These are phyloP conservation scores for Penicillium sp. DNA, from an alignment of 2,329 filamentous ascomycete species.

Conservation along the genomic window DNA sequence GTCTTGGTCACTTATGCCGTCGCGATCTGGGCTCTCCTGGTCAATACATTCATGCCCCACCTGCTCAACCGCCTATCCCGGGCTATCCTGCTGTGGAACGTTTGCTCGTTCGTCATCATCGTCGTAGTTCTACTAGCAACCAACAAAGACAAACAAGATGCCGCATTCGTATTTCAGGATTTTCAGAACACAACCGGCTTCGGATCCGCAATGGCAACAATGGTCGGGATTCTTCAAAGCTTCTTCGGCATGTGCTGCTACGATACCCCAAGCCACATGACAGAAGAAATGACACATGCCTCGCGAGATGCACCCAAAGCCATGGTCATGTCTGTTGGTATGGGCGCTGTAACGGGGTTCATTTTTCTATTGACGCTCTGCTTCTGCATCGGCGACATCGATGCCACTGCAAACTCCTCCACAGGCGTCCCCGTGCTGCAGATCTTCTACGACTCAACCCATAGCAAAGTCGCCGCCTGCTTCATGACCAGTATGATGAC, in stretches of 20 bases:
- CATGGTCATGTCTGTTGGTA: constrained; percentile 39
- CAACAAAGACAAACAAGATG: constrained; percentile 46
- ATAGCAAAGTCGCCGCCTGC: constrained; percentile 36
- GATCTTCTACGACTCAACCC: constrained; percentile 44
- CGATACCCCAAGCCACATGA: constrained; percentile 46
- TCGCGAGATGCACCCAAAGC: constrained; percentile 6
- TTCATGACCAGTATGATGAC: constrained; percentile 39
- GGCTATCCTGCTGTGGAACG: constrained; percentile 46
- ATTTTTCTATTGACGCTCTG: constrained; percentile 43
- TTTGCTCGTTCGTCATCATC: constrained; percentile 45
- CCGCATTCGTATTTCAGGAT: constrained; percentile 48
- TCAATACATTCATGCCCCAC: constrained; percentile 45
- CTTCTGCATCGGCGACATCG: constrained; percentile 47
- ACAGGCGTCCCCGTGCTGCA: constrained; percentile 48
- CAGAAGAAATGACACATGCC: constrained; percentile 41
- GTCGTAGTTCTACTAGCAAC: constrained; percentile 45
- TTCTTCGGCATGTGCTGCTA: constrained; percentile 47
- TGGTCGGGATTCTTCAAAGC: constrained; percentile 47
- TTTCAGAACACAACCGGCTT: constrained; percentile 50
- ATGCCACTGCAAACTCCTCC: constrained; percentile 36
- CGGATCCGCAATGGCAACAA: constrained; percentile 41
- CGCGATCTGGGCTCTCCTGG: constrained; percentile 35
- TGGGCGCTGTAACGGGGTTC: constrained; percentile 42
- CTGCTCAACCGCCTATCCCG: constrained; percentile 46
- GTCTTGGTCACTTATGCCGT: constrained; percentile 46